phyloP scores from a whole-genome alignment of 2,329 filamentous ascomycete genomes.

The Xylaria polymorpha region DNA sequence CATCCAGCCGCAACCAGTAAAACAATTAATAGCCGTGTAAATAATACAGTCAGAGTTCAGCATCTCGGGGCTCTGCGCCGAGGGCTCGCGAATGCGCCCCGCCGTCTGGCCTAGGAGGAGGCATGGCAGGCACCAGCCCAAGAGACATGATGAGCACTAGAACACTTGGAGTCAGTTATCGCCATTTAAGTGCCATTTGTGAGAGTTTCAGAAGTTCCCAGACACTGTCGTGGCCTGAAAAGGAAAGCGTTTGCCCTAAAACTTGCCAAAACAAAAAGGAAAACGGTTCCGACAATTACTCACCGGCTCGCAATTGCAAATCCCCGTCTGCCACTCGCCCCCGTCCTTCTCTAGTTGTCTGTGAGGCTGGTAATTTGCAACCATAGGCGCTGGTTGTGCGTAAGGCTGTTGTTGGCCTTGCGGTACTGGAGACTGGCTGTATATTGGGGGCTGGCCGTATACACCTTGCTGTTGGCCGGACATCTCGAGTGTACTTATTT shows the following conservation, averaged over 20 bases:
- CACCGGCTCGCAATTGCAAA: conserved; percentile 47
- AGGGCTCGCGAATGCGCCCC: conserved; percentile 49
- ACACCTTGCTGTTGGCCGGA: conserved; percentile 22
- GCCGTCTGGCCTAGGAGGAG: conserved; percentile 49
- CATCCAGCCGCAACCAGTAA: conserved; percentile 50
- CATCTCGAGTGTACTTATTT: conserved; percentile 27
- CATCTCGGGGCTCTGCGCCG: conserved; percentile 46
- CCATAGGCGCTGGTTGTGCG: conserved; percentile 25
- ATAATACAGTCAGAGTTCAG: conserved; percentile 49
- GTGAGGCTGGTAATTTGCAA: conserved; percentile 15
- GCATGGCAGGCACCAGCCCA: conserved; percentile 49
- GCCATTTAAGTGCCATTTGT: no score
- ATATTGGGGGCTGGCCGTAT: conserved; percentile 18
- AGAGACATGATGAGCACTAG: conserved; percentile 44
- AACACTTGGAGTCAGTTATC: no score
- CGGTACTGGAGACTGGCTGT: conserved; percentile 8
- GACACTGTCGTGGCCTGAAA: no score
- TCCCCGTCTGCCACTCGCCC: conserved; percentile 47
- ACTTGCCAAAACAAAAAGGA: no score
- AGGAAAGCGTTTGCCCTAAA: no score
- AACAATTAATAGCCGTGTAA: conserved; percentile 43
- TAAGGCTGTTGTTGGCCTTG: conserved; percentile 22
- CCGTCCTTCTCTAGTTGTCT: conserved; percentile 41
- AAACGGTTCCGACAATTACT: no score
- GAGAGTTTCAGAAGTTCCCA: no score